Conservation (phyloP, 331 rosid species). For the Prunus yedoensis region DNA sequence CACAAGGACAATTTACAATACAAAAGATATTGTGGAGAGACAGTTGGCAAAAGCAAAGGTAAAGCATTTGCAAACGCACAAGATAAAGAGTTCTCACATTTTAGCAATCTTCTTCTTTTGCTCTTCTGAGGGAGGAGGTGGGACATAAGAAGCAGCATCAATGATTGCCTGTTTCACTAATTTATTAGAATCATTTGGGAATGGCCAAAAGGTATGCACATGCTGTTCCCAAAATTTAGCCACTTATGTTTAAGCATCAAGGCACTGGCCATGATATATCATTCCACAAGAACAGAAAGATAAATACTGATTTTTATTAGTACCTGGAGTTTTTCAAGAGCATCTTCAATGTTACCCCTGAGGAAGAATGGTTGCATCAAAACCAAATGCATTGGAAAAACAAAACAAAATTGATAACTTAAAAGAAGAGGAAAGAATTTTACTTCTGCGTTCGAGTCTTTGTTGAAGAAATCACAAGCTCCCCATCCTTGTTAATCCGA, state of each 20-base stretch:
- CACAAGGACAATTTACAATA: conserved; percentile 12
- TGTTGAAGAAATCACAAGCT: too few relatives aligned
- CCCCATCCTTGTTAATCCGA: too few relatives aligned
- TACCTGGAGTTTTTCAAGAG: conserved; percentile 88
- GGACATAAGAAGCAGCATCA: conserved; percentile 89
- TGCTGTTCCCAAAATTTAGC: background rate
- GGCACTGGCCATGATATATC: background rate
- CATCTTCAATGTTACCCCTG: conserved; percentile 94
- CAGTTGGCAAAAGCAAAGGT: background rate
- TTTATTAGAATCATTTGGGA: background rate
- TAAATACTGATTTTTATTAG: background rate
- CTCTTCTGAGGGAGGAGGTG: conserved; percentile 94
- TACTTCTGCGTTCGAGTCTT: conserved; percentile 88
- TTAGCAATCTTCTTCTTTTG: conserved; percentile 89
- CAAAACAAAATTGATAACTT: conserved; percentile 5
- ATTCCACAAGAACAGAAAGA: background rate
- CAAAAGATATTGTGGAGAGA: conserved; percentile 5
- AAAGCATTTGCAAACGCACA: background rate
- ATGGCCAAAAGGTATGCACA: background rate
- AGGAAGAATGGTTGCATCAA: conserved; percentile 26
- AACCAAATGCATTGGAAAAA: conserved; percentile 2
- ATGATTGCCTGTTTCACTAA: conserved; percentile 61
- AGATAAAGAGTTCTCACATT: conserved; percentile 45
- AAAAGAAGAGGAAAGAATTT: conserved; percentile 35
- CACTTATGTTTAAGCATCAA: background rate